phyloP scores from a whole-genome alignment of 1,284 basidiomycete species.

The Coniferiporia sulphurascens region DNA sequence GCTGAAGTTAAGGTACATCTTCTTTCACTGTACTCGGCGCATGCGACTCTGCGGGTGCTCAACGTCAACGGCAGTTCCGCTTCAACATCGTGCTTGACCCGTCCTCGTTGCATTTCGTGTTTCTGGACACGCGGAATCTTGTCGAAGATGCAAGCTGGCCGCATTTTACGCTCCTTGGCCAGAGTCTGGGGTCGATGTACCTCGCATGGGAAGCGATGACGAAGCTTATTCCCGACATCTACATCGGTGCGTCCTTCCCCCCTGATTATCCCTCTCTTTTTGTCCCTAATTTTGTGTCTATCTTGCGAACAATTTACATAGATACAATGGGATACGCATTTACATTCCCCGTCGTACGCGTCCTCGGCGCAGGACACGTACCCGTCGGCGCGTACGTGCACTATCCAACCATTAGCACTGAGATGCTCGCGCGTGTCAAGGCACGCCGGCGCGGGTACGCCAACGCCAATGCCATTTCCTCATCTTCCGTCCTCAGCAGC shows the following conservation, averaged over 20 bases:
- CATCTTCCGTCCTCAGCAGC: constrained; percentile 52
- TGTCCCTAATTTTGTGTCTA: no score
- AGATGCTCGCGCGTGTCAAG: constrained; percentile 86
- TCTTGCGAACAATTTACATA: constrained; percentile 28
- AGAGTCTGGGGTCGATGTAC: constrained; percentile 83
- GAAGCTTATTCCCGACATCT: constrained; percentile 79
- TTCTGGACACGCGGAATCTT: constrained; percentile 63
- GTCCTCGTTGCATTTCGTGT: constrained; percentile 69
- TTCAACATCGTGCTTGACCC: constrained; percentile 80
- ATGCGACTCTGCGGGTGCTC: not conserved
- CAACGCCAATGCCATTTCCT: constrained; percentile 59
- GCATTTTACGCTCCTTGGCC: constrained; percentile 86
- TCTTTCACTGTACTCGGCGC: constrained; percentile 13
- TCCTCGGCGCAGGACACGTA: constrained; percentile 47
- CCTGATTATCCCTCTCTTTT: not conserved
- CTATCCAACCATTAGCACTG: constrained; percentile 93
- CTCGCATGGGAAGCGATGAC: constrained; percentile 81
- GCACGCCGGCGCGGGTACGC: constrained; percentile 60
- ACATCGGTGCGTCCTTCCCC: constrained; percentile 59
- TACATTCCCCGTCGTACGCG: constrained; percentile 74
- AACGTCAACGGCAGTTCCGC: constrained; percentile 47
- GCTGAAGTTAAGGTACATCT: constrained; percentile 70
- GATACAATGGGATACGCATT: constrained; percentile 99
- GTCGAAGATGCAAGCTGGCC: constrained; percentile 86
- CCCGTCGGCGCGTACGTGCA: constrained; percentile 91